Evolutionary conservation across 225 moss, liverwort and hornwort species (phyloP).

Genomic region (Sphagnum tenellum): DNA sequence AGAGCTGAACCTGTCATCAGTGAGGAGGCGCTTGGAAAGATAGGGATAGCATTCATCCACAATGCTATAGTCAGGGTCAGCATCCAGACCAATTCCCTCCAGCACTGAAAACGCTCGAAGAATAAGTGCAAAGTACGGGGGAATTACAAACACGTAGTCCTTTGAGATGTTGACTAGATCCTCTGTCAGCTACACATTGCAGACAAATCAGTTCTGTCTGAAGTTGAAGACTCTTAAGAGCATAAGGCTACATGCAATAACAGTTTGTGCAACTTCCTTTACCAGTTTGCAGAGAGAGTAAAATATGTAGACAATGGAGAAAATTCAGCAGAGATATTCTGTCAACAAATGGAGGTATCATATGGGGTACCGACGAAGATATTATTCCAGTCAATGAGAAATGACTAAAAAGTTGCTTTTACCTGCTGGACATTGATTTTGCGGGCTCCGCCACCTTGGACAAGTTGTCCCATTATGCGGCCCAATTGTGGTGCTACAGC

Average conservation of each 20-base stretch:
- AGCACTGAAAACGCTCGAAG: constrained; percentile 85
- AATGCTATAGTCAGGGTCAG: constrained; percentile 83
- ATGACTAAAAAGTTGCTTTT: not conserved
- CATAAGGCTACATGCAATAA: too few species aligned
- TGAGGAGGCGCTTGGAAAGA: constrained; percentile 74
- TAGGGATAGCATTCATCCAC: constrained; percentile 85
- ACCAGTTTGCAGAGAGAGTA: too few species aligned
- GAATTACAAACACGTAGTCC: constrained; percentile 87
- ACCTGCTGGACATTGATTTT: constrained; percentile 89
- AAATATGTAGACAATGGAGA: too few species aligned
- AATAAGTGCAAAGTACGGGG: constrained; percentile 83
- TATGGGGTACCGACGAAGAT: not conserved
- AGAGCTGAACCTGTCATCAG: constrained; percentile 67
- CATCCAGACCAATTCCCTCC: constrained; percentile 85
- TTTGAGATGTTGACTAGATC: constrained; percentile 75
- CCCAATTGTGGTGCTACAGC: constrained; percentile 75
- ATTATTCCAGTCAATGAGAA: not conserved
- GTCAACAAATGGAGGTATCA: too few species aligned
- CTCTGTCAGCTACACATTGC: constrained; percentile 46
- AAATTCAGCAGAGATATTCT: too few species aligned
- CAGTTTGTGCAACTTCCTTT: too few species aligned
- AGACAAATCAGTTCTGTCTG: too few species aligned
- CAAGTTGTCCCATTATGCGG: constrained; percentile 69
- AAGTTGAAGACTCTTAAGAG: too few species aligned
- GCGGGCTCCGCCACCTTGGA: constrained; percentile 72